A percentile compares a stretch with the other conserved stretches of the same genome.
These are phyloP conservation scores for Pseudophaeomoniella oleicola DNA, from an alignment of 2,329 filamentous ascomycete genomes.

Conservation along the genomic window DNA sequence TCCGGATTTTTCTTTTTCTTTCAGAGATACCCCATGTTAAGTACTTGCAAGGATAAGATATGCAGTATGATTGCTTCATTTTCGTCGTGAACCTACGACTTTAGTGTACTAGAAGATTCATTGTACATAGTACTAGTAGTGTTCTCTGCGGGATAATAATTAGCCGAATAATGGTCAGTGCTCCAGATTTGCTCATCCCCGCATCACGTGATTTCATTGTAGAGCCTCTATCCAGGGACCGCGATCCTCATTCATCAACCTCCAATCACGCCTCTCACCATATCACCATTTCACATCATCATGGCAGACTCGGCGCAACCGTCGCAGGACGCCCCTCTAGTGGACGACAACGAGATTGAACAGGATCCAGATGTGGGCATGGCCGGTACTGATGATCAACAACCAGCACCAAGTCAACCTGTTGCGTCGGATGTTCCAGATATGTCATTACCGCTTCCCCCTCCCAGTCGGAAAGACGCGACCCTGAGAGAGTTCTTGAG, in stretches of 20 bases:
- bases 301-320: background rate
- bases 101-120: too few species aligned
- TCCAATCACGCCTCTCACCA: slow-evolving; percentile 23
- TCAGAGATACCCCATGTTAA: background rate
- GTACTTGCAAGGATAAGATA: background rate
- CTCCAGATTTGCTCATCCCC: background rate
- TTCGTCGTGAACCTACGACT: too few species aligned
- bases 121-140: too few species aligned
- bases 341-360: background rate
- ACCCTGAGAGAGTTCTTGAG: slow-evolving; percentile 81
- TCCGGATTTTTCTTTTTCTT: too few species aligned
- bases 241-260: slow-evolving; percentile 15
- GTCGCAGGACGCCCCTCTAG: background rate
- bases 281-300: slow-evolving; percentile 11
- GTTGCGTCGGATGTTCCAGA: slow-evolving; percentile 10
- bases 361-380: background rate
- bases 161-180: too few species aligned
- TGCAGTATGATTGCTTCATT: background rate
- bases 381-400: slow-evolving; percentile 8
- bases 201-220: background rate
- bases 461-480: slow-evolving; percentile 73
- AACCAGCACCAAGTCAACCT: slow-evolving; percentile 7
- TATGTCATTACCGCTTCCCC: slow-evolving; percentile 16
- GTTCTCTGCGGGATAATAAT: too few species aligned
- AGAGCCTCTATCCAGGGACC: slow-evolving; percentile 4